Evolutionary conservation across 208 protist genomes (phyloP).

Genomic region (Entamoeba histolytica): DNA sequence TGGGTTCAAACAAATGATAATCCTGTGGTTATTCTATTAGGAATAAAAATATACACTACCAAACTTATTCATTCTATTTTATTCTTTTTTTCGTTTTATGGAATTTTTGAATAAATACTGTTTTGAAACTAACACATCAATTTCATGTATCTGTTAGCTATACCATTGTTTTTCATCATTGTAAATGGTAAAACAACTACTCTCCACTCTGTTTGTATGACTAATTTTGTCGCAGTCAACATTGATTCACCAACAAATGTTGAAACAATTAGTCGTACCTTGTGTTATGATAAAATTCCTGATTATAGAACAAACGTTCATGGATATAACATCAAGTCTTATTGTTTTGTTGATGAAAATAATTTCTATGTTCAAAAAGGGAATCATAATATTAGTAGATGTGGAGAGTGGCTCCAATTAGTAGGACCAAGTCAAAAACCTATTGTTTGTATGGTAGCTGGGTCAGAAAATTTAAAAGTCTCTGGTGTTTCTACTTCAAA

Average conservation of each 20-base stretch:
- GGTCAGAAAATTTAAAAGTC: not conserved
- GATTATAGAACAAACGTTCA: not conserved
- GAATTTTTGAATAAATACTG: no score
- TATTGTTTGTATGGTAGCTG: not conserved
- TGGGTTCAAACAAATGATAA: no score
- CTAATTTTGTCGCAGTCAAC: not conserved
- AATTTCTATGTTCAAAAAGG: not conserved
- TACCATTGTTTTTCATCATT: no score
- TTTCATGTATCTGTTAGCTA: no score
- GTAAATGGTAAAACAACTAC: no score
- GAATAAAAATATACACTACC: no score
- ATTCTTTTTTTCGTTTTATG: no score
- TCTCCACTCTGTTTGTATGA: not conserved
- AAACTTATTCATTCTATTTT: no score
- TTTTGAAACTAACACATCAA: no score
- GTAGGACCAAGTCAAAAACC: not conserved
- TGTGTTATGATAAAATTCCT: not conserved
- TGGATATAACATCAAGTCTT: not conserved
- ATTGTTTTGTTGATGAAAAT: not conserved
- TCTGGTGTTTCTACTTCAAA: not conserved
- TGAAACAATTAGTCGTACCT: not conserved
- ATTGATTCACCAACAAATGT: not conserved
- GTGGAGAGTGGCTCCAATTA: not conserved
- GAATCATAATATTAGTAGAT: not conserved
- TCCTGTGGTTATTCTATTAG: no score